A percentile compares a stretch with the other conserved stretches of the same genome.
Conservation (phyloP, 148 eudicot genomes). For the Hydrangea macrophylla region DNA sequence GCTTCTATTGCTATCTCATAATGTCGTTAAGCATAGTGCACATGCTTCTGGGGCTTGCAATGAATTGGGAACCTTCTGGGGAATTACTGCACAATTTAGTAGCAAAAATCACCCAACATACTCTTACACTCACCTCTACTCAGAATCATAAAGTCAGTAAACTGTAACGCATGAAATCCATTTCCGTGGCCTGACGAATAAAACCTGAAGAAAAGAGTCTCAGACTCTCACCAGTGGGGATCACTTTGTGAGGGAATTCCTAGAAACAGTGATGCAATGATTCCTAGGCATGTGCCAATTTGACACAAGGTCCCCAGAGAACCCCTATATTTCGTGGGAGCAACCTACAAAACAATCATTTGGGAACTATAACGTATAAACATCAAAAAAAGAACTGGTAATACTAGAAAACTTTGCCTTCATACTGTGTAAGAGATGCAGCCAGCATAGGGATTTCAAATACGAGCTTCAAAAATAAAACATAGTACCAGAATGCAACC, state of each 20-base stretch:
- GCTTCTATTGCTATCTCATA: neutral
- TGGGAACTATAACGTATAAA: neutral
- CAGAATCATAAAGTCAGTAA: neutral
- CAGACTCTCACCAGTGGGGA: slow-evolving; percentile 70
- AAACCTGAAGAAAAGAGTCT: neutral
- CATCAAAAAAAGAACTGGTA: neutral
- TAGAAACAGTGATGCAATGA: slow-evolving; percentile 61
- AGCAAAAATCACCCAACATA: neutral
- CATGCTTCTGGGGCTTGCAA: neutral
- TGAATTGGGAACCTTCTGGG: neutral
- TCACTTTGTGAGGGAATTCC: slow-evolving; percentile 63
- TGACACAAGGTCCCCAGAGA: slow-evolving; percentile 75
- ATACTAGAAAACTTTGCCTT: neutral
- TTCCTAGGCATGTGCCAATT: slow-evolving; percentile 84
- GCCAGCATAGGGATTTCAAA: neutral
- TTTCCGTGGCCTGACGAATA: neutral
- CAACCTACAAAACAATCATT: slow-evolving; percentile 39
- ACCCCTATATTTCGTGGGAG: slow-evolving; percentile 83
- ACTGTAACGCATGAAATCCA: neutral
- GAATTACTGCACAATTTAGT: neutral
- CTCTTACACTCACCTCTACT: neutral
- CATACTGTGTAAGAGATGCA: neutral
- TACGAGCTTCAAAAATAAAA: neutral
- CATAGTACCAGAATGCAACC: neutral
- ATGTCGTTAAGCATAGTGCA: no score